These are phyloP conservation scores for Wallacemonas sp. DNA, from an alignment of 208 protist species.

Conservation along the genomic window DNA sequence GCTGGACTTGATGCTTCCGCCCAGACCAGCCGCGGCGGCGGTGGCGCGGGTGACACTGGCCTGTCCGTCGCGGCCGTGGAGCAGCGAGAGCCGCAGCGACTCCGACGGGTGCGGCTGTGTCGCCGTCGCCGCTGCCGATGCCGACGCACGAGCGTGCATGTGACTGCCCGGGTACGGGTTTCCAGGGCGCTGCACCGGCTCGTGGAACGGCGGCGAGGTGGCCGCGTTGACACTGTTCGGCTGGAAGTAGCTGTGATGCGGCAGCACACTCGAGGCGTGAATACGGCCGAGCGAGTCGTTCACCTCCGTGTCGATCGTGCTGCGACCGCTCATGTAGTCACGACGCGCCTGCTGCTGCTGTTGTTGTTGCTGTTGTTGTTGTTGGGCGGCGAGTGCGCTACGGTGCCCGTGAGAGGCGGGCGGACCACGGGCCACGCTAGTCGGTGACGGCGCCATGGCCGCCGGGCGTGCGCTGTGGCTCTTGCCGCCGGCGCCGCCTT, in stretches of 20 bases:
- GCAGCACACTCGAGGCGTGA: slow-evolving; percentile 23
- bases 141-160: slow-evolving; percentile 4
- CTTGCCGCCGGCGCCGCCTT: background rate
- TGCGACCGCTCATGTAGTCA: slow-evolving; percentile 46
- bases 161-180: slow-evolving; percentile 41
- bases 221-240: background rate
- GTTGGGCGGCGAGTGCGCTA: slow-evolving; percentile 13
- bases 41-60: slow-evolving; percentile 16
- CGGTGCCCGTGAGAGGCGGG: background rate
- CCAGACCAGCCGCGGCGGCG: slow-evolving; percentile 29
- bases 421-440: background rate
- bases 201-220: slow-evolving; percentile 22
- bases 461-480: background rate
- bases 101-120: slow-evolving; percentile 4
- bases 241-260: slow-evolving; percentile 10
- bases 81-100: background rate
- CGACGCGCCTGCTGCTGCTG: slow-evolving; percentile 10
- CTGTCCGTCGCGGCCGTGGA: background rate
- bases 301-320: slow-evolving; percentile 85
- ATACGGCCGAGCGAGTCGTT: slow-evolving; percentile 63
- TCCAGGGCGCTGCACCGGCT: slow-evolving; percentile 36
- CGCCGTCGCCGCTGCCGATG: background rate
- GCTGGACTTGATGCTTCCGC: background rate
- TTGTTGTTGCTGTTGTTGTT: slow-evolving; percentile 6
- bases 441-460: background rate